Percentiles rank a stretch among this genome's conserved stretches.
Evolutionary conservation across 2,329 filamentous ascomycete genomes (phyloP).

Genomic region (Neoscytalidium dimidiatum): DNA sequence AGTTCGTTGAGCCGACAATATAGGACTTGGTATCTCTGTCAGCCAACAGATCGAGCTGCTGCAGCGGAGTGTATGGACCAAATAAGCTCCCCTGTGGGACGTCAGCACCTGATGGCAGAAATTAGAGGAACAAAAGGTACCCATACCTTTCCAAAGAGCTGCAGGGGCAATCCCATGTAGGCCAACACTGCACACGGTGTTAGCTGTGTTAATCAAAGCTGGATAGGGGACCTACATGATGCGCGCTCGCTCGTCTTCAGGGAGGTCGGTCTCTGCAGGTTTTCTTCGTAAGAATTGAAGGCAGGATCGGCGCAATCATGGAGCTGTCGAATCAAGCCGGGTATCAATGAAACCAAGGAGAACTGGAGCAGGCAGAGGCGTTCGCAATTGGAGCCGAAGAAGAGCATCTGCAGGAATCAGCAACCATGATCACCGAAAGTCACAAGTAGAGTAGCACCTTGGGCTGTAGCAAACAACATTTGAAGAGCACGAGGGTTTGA

Average conservation of each 20-base stretch:
- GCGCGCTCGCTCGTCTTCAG: conserved; percentile 87
- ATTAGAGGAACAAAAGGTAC: neutral
- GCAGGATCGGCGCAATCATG: conserved; percentile 95
- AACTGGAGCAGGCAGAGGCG: conserved; percentile 58
- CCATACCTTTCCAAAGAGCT: conserved; percentile 85
- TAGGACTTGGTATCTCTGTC: conserved; percentile 96
- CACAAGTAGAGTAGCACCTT: conserved; percentile 62
- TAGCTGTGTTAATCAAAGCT: conserved; percentile 24
- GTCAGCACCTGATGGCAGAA: neutral
- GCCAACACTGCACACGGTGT: conserved; percentile 62
- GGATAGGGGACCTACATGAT: conserved; percentile 56
- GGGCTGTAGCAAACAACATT: conserved; percentile 89
- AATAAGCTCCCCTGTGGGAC: conserved; percentile 77
- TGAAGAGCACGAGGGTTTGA: conserved; percentile 91
- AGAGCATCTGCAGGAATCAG: conserved; percentile 73
- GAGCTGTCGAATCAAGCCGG: conserved; percentile 85
- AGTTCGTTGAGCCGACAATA: conserved; percentile 95
- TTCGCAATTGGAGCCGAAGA: conserved; percentile 68
- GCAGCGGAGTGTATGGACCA: conserved; percentile 92
- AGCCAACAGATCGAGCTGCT: conserved; percentile 91
- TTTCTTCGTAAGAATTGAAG: conserved; percentile 79
- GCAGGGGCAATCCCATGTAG: conserved; percentile 92
- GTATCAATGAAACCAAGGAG: conserved; percentile 91
- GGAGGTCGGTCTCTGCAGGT: conserved; percentile 74
- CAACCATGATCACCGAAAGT: neutral